Conservation (phyloP, 1,284 basidiomycete species). For the Apiotrichum sp. region DNA sequence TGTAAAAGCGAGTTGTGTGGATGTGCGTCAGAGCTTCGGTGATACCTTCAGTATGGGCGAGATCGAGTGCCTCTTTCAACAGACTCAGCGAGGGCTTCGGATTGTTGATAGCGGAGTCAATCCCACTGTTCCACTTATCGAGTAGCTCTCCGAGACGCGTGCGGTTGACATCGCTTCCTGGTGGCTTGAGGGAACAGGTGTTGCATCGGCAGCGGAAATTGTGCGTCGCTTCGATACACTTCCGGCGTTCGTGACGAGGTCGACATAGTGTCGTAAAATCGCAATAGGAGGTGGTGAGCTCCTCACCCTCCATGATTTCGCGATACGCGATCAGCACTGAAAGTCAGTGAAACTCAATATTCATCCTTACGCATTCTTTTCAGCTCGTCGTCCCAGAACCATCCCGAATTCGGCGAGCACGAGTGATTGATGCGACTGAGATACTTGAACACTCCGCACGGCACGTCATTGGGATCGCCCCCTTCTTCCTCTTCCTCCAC, state of each 20-base stretch:
- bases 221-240: neutral
- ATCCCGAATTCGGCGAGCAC: slow-evolving; percentile 23
- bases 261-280: neutral
- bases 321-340: slow-evolving; percentile 12
- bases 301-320: slow-evolving; percentile 5
- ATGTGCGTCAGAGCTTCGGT: no score
- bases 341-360: no score
- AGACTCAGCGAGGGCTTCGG: no score
- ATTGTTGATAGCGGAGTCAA: no score
- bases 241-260: neutral
- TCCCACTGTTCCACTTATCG: slow-evolving; percentile 51
- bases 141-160: slow-evolving; percentile 74
- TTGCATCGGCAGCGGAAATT: neutral
- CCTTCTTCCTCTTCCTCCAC: neutral
- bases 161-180: slow-evolving; percentile 58
- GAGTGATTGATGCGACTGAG: slow-evolving; percentile 24
- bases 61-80: no score
- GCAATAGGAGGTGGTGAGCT: slow-evolving; percentile 16
- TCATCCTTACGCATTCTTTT: slow-evolving; percentile 7
- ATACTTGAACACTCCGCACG: slow-evolving; percentile 13
- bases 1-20: no score
- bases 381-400: slow-evolving; percentile 20
- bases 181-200: slow-evolving; percentile 9
- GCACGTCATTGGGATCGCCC: slow-evolving; percentile 1
- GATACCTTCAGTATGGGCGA: no score